Evolutionary conservation across 2,329 filamentous ascomycete genomes (phyloP), one percentile per base, ranked within the genome.

Genomic region (Beauveria sp.): DNA sequence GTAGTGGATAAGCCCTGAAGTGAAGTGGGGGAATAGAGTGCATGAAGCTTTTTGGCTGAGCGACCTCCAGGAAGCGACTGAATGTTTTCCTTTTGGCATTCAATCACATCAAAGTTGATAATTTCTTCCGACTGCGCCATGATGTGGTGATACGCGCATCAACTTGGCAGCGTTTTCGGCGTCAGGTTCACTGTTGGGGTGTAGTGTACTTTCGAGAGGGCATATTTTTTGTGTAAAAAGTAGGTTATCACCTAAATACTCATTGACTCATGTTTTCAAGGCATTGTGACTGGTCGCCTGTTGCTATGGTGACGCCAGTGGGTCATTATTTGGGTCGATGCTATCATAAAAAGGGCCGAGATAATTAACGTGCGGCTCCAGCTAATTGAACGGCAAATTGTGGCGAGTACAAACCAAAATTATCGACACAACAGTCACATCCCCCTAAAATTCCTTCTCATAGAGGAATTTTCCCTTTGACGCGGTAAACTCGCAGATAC

Each of bases 51-150:
- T 77, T 87, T 90, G 51, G 93, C 94, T 46, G 93, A 97, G 66
- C 94, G 80, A 24, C 83, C 94, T 64, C 91, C 89, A 18, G 93
- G 92, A 14, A 99, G 82, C 24, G 92, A 87, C 75, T 97, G 92
- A 61, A 99, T 97, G 75, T 99, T 99, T 77, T 99, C 94, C 77
- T 99, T 99, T 69, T 97, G 92, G 52, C 84, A 85, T 77, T 99
- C 94, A 76, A 99, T 97, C 65, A 97, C 84, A 69, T 96, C 90
- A 77, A 99, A 97, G 77, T 86, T 78, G 71, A 88, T 84, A 44
- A 85, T 74, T 66, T 87, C 83, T 63, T 76, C 75, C 63, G 76
- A 73, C 43, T 68, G 67, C 65, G 78, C 76, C 77, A 85, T 85
- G 68, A 24, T 24, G 22, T 24, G 22, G 20, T 62, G 41, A 22